phyloP scores from a whole-genome alignment of 2,329 filamentous ascomycete species.

The Paraphaeosphaeria minitans region DNA sequence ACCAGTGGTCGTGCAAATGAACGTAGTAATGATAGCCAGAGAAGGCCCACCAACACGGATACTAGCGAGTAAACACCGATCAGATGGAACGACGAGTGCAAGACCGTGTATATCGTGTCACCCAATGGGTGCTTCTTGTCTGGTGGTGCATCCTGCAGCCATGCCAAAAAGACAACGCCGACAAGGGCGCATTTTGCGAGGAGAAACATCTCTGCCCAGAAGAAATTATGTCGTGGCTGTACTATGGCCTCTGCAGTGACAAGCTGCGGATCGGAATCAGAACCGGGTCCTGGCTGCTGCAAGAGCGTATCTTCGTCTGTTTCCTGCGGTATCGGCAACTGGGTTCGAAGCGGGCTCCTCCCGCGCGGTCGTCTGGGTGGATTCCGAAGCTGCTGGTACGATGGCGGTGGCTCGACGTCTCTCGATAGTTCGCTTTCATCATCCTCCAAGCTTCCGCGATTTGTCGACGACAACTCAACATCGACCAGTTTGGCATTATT shows the following conservation, averaged over 20 bases:
- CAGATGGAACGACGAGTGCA: slow-evolving; percentile 86
- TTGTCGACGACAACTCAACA: slow-evolving; percentile 75
- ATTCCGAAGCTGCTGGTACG: slow-evolving; percentile 62
- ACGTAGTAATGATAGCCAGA: slow-evolving; percentile 87
- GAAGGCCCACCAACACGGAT: slow-evolving; percentile 82
- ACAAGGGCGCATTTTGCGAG: slow-evolving; percentile 84
- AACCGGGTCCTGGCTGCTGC: slow-evolving; percentile 51
- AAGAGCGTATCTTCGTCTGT: slow-evolving; percentile 57
- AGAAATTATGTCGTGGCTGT: slow-evolving; percentile 72
- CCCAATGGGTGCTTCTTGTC: slow-evolving; percentile 73
- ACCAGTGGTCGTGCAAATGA: slow-evolving; percentile 89
- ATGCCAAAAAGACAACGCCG: slow-evolving; percentile 86
- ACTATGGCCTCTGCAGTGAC: slow-evolving; percentile 56
- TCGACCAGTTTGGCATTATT: slow-evolving; percentile 78
- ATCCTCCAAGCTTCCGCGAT: slow-evolving; percentile 54
- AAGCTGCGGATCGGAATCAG: slow-evolving; percentile 61
- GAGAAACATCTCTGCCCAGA: slow-evolving; percentile 89
- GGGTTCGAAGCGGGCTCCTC: slow-evolving; percentile 49
- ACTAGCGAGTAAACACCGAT: slow-evolving; percentile 89
- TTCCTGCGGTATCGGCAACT: slow-evolving; percentile 53
- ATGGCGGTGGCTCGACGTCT: slow-evolving; percentile 57
- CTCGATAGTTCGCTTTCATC: slow-evolving; percentile 29
- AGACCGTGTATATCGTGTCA: slow-evolving; percentile 90
- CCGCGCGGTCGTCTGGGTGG: slow-evolving; percentile 47
- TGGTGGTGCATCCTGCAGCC: slow-evolving; percentile 81